Evolutionary conservation across 495 filamentous ascomycete genomes (phyloP).

Genomic region (Corynascus novoguineensis): DNA sequence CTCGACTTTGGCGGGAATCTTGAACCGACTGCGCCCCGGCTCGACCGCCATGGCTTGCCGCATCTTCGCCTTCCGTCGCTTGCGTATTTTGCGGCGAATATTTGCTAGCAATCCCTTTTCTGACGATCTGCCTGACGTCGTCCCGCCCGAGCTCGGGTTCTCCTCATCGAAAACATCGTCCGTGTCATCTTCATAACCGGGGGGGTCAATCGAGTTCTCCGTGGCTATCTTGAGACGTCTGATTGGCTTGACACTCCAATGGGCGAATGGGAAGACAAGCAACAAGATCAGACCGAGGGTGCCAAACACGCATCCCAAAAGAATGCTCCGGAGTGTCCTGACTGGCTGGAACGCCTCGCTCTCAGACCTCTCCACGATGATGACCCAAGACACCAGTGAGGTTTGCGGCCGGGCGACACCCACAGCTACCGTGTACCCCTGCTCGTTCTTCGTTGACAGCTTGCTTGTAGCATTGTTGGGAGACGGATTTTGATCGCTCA

Average conservation of each 20-base stretch:
- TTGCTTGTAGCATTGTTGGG: constrained; percentile 58
- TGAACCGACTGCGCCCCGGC: constrained; percentile 55
- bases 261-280: constrained; percentile 68
- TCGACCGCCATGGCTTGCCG: constrained; percentile 40
- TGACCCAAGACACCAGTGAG: constrained; percentile 67
- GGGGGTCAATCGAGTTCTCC: constrained; percentile 64
- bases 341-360: constrained; percentile 74
- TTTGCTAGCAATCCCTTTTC: constrained; percentile 35
- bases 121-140: constrained; percentile 33
- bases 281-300: constrained; percentile 65
- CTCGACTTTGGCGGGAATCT: constrained; percentile 76
- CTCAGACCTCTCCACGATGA: constrained; percentile 71
- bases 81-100: constrained; percentile 33
- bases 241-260: constrained; percentile 75
- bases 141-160: constrained; percentile 35
- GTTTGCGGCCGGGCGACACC: constrained; percentile 64
- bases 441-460: constrained; percentile 66
- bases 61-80: constrained; percentile 20
- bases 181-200: constrained; percentile 48
- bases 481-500: constrained; percentile 38
- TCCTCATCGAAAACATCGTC: constrained; percentile 39
- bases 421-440: constrained; percentile 57
- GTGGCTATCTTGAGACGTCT: constrained; percentile 71
- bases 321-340: constrained; percentile 61
- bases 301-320: constrained; percentile 79